Evolutionary conservation across 306 rosid species (phyloP).

Genomic region (Urtica urens): DNA sequence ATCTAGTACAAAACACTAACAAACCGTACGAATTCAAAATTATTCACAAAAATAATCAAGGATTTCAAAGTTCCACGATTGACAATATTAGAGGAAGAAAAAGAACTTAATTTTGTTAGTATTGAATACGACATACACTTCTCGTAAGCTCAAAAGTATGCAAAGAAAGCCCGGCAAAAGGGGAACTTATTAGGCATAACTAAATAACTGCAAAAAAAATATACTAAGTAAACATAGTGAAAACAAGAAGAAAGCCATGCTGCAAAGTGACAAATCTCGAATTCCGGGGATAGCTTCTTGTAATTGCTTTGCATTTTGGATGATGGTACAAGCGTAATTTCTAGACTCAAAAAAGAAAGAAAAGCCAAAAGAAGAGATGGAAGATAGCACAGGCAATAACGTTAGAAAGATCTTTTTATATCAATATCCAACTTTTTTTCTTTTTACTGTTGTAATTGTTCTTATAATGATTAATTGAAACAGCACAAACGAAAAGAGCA

Average conservation of each 20-base stretch:
- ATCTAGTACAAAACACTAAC: too few species aligned
- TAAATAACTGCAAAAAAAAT: background rate
- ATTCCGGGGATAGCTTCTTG: slow-evolving; percentile 6
- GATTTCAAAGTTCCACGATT: too few species aligned
- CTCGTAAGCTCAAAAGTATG: slow-evolving; percentile 5
- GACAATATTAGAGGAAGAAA: too few species aligned
- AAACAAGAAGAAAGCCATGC: background rate
- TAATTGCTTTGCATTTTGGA: slow-evolving; percentile 15
- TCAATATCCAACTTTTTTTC: slow-evolving; percentile 20
- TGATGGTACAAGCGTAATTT: slow-evolving; percentile 12
- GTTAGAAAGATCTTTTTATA: slow-evolving; percentile 15
- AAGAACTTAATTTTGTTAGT: too few species aligned
- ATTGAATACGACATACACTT: slow-evolving; percentile 3
- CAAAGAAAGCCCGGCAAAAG: background rate
- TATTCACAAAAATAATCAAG: too few species aligned
- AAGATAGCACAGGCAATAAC: slow-evolving; percentile 10
- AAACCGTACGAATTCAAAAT: too few species aligned
- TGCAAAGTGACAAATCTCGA: slow-evolving; percentile 6
- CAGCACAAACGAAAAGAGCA: background rate
- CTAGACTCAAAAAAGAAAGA: slow-evolving; percentile 9
- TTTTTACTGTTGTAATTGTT: slow-evolving; percentile 14
- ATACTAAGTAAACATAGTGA: background rate
- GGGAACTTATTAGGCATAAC: too few species aligned
- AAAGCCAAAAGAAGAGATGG: background rate
- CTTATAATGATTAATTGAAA: slow-evolving; percentile 13